Evolutionary conservation across 2,329 filamentous ascomycete species (phyloP), one percentile per base, ranked within the genome.

Genomic region (Onygena corvina): DNA sequence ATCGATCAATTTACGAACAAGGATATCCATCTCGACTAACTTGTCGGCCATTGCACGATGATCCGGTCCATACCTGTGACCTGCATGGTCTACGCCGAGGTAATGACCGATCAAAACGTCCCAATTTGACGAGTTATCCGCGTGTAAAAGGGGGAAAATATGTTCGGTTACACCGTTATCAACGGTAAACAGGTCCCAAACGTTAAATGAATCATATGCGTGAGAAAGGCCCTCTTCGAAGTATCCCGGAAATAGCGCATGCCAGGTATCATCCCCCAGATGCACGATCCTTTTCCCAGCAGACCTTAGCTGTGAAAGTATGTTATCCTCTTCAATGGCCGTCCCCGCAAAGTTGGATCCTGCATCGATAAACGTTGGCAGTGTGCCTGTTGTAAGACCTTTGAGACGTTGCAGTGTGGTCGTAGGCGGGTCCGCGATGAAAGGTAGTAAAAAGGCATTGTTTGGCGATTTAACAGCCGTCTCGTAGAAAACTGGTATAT

Each of bases 231-330:
- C 84, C 6, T 81, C 71, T 64, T 94, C 83, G 60, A 98, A 98
- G 65, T 93, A 88, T n/a, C 76, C 86, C 0, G 92, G 92, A 63
- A 96, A 98, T 12, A 98, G 72, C 36, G 86, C 77, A 56, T 88
- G 85, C 92, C 92, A 98, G 3, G 92, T 98, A 67, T 98, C 90
- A 64, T 98, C 92, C n/a, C 92, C 92, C 31, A 98, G 71, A 60
- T 98, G 93, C 4, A 89, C 92, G 57, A 98, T 79, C 55, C 77
- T 85, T 72, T 87, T 84, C 30, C 80, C 79, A 12, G 78, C 76
- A 58, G 74, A 70, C 50, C 71, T 74, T 53, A 86, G 59, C 59
- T 86, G 82, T 48, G 76, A 75, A 11, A 86, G 69, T 40, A 86
- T 57, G 56, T 86, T 86, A 64, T 98, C 92, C 71, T 98, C 92